Conservation (phyloP, 441 rosid species). For the Metrosideros polymorpha region DNA sequence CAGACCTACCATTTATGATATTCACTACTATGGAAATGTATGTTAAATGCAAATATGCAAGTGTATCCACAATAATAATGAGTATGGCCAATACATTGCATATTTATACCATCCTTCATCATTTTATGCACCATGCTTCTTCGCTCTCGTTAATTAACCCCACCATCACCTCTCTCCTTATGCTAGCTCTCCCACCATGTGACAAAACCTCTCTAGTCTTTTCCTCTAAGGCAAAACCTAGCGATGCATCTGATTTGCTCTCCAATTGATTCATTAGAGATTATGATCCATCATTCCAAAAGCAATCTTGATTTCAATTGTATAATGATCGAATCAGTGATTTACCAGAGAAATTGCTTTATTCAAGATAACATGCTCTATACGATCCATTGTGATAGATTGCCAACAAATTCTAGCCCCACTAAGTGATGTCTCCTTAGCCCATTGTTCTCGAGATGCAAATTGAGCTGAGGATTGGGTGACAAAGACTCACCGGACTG, state of each 20-base stretch:
- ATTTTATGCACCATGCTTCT: background rate
- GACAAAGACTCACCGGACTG: too few relatives aligned
- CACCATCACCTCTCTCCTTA: background rate
- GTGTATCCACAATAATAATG: background rate
- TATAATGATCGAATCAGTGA: background rate
- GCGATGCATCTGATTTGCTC: background rate
- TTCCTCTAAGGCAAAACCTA: background rate
- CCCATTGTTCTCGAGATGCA: too few relatives aligned
- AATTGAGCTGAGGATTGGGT: too few relatives aligned
- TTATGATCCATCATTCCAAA: background rate
- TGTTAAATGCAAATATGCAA: background rate
- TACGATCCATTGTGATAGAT: background rate
- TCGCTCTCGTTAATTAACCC: background rate
- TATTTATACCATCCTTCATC: background rate
- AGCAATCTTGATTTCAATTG: background rate
- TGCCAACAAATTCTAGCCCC: too few relatives aligned
- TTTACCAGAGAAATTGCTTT: too few relatives aligned
- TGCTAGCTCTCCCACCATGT: background rate
- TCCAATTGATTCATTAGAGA: background rate
- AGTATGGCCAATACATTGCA: too few relatives aligned
- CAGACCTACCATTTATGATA: background rate
- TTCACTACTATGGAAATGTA: background rate
- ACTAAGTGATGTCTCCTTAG: too few relatives aligned
- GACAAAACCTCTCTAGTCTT: background rate
- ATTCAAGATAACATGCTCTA: too few relatives aligned